phyloP scores from a whole-genome alignment of 1,139 yeast genomes.

The Geotrichum candidum region DNA sequence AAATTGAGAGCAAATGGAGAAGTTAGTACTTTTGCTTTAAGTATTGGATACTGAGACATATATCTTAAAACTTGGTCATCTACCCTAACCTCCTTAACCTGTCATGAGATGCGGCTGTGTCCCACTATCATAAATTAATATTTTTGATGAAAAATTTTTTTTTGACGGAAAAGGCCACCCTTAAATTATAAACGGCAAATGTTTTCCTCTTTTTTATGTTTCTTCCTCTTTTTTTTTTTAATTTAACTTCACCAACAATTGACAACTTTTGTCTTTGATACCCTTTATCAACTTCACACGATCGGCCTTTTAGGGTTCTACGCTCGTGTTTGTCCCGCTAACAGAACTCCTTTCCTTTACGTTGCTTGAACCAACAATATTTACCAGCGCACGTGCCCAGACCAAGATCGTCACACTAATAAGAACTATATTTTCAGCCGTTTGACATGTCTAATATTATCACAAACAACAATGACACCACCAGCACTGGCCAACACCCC shows the following conservation, averaged over 20 bases:
- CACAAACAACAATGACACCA: background rate
- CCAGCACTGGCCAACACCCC: background rate
- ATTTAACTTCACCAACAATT: background rate
- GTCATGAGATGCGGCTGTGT: background rate
- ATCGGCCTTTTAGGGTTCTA: conserved; percentile 23
- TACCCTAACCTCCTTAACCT: background rate
- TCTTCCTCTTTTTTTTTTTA: background rate
- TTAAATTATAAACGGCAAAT: background rate
- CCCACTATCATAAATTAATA: background rate
- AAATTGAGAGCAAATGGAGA: background rate
- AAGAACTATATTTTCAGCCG: background rate
- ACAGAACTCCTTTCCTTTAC: conserved; percentile 15
- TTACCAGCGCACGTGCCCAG: background rate
- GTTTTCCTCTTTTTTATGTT: background rate
- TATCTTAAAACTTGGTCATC: background rate
- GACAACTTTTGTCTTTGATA: background rate
- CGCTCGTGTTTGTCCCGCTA: conserved; percentile 18
- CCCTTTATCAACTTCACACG: conserved; percentile 10
- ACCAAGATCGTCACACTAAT: background rate
- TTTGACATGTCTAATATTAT: background rate
- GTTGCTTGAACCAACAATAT: background rate
- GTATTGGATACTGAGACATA: background rate
- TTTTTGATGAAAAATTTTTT: background rate
- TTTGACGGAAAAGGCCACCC: background rate
- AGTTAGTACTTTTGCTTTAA: background rate